Evolutionary conservation across 1,284 basidiomycete genomes (phyloP).

Genomic region (Mycosarcoma mackinlayi): DNA sequence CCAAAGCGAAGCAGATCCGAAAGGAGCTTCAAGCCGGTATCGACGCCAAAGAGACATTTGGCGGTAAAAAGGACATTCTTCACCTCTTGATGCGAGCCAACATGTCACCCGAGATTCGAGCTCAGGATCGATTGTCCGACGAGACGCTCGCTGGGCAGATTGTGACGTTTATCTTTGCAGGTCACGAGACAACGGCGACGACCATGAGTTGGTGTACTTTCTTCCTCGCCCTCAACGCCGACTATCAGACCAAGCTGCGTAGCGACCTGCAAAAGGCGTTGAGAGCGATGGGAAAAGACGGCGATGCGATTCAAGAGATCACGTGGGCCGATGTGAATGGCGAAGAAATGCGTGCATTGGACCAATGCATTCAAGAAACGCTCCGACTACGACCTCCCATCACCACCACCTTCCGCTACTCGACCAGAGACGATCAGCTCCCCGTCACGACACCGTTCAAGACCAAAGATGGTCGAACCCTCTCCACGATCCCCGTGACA

Average conservation of each 20-base stretch:
- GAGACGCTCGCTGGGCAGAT: slow-evolving; percentile 56
- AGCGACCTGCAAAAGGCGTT: slow-evolving; percentile 33
- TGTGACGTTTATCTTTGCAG: slow-evolving; percentile 63
- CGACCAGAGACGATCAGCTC: slow-evolving; percentile 55
- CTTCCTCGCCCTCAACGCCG: slow-evolving; percentile 49
- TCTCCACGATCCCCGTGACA: slow-evolving; percentile 50
- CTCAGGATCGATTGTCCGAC: slow-evolving; percentile 46
- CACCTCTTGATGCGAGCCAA: slow-evolving; percentile 50
- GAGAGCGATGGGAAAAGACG: slow-evolving; percentile 39
- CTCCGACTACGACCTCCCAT: slow-evolving; percentile 57
- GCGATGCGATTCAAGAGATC: slow-evolving; percentile 39
- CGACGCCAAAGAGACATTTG: slow-evolving; percentile 44
- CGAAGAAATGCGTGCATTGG: slow-evolving; percentile 56
- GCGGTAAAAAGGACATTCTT: slow-evolving; percentile 50
- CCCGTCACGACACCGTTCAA: slow-evolving; percentile 53
- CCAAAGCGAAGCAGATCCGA: slow-evolving; percentile 42
- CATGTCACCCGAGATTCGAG: slow-evolving; percentile 46
- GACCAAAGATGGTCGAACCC: slow-evolving; percentile 54
- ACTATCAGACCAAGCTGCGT: slow-evolving; percentile 51
- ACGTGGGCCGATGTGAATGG: slow-evolving; percentile 50
- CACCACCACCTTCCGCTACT: slow-evolving; percentile 54
- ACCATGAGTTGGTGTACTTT: slow-evolving; percentile 61
- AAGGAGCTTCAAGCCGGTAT: slow-evolving; percentile 46
- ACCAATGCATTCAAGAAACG: slow-evolving; percentile 57
- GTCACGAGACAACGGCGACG: slow-evolving; percentile 63